Evolutionary conservation across 805 yeast species (phyloP), one percentile per base, ranked within the genome.

Genomic region (Nakazawaea siamensis): DNA sequence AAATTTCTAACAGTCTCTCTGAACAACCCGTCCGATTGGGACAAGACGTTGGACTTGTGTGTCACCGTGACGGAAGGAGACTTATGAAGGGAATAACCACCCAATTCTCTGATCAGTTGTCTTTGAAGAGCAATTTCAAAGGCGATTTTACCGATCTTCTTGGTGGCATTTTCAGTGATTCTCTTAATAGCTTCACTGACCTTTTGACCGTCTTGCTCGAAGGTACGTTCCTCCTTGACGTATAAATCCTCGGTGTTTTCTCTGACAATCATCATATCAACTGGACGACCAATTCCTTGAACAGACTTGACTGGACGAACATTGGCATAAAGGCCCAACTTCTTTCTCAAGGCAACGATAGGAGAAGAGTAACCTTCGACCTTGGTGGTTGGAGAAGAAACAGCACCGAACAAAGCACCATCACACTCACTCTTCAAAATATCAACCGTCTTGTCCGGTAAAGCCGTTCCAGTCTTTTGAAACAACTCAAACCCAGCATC

Each of bases 131-230:
- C 97, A 50, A 92, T 86, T 41, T 88, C 90, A 53, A 82, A 67
- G 23, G 98, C 97, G 58, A 87, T 85, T 47, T 78, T 76, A 42
- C 96, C 95, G 48, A 92, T 92, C 55, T 74, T 77, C 49, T 69
- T 68, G 38, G 95, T 74, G 34, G 98, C 98, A 35, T 65, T 65
- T 62, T 90, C 96, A 37, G 94, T 62, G 56, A 92, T 92, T 64
- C 98, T 79, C 70, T 94, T 94, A 65, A 85, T 90, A 40, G 98
- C 98, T 66, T 92, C 98, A 32, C 97, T 96, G 26, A 88, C 84
- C 60, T 75, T 77, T 49, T 83, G 76, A 44, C 97, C 96, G 45
- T 88, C 94, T 38, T 70, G 71, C 47, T 70, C 76, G 56, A 70
- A 84, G 30, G 84, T 58, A 50, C 65, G 76, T 65, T 92, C 98